Evolutionary conservation across 2,329 filamentous ascomycete species (phyloP).

Genomic region (Pseudonectria buxi): DNA sequence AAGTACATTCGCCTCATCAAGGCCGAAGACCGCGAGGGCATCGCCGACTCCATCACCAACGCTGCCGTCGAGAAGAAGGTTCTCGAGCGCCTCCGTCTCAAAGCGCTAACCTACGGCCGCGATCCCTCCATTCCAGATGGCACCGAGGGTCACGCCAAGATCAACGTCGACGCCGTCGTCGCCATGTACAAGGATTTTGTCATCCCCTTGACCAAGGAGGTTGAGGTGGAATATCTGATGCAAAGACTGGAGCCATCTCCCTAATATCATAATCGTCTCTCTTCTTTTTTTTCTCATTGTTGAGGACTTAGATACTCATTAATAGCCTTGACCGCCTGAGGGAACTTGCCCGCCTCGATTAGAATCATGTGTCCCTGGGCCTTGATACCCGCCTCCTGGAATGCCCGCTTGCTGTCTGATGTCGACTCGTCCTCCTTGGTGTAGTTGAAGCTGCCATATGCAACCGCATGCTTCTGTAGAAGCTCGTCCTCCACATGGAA

Average conservation of each 20-base stretch:
- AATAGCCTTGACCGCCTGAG: conserved; percentile 67
- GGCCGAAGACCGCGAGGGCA: conserved; percentile 69
- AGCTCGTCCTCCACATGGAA: conserved; percentile 97
- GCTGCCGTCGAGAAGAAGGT: conserved; percentile 85
- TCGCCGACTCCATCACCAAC: conserved; percentile 88
- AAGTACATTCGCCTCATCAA: conserved; percentile 77
- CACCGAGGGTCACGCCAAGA: conserved; percentile 61
- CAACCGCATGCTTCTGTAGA: conserved; percentile 67
- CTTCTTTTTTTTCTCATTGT: conserved; percentile 25
- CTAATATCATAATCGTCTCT: conserved; percentile 14
- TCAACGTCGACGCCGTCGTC: conserved; percentile 86
- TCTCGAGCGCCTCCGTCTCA: conserved; percentile 75
- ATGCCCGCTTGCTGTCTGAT: conserved; percentile 87
- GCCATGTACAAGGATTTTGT: conserved; percentile 88
- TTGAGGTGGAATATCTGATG: conserved; percentile 98
- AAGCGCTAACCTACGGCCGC: conserved; percentile 88
- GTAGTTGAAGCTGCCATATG: conserved; percentile 66
- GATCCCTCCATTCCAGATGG: conserved; percentile 64
- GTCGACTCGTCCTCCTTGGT: conserved; percentile 73
- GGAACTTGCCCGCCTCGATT: conserved; percentile 74
- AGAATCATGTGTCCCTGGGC: conserved; percentile 79
- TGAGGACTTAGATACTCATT: conserved; percentile 62
- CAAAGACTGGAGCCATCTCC: conserved; percentile 60
- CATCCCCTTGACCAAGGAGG: conserved; percentile 94
- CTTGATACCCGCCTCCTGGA: conserved; percentile 87